Base-by-base conservation (phyloP, 2,329 filamentous ascomycete species). In the Sclerotinia subarctica region DNA sequence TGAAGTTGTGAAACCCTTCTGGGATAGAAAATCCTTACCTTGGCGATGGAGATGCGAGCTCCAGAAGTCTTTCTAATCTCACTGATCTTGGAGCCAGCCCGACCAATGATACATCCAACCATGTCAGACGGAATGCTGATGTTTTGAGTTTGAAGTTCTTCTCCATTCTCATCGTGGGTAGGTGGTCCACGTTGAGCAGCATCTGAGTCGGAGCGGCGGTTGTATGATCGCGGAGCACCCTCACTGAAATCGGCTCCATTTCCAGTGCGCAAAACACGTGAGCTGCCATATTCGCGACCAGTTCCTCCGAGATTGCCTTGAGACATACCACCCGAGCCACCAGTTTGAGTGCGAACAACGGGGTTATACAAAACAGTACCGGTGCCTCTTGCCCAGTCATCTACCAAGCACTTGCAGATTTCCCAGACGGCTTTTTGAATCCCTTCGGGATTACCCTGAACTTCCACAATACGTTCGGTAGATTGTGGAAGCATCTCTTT, bases 401-500 rank as follows among this genome's bases (percentile, higher is more conserved):
- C 95, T 70, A 99, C 90, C 70, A 99, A 86, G 80, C 95, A 99
- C 82, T 98, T 98, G 84, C 93, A 95, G 77, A 99, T 99, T 80
- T 99, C 95, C 95, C 95, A 98, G 67, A 97, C 86, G 71, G 95
- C 94, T 78, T 94, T 93, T 81, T 97, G 93, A 75, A 99, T 96
- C 70, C 94, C 94, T 67, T 96, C 93, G 21, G 95, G 94, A 24
- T 91, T 94, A 74, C 95, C 95, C 79, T 97, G 94, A 57, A 99
- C 90, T 79, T 99, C 95, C 72, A 99, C 95, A 75, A 99, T 94
- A 72, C 95, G 91, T 83, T 99, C 95, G 46, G 95, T 99, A 7
- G 95, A 99, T 80, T 99, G 95, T 47, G 95, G 95, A 10, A 99
- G 89, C 95, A 99, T 99, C 77, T 99, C 95, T 82, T 99, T 99